Evolutionary conservation across 352 stramenopile genomes (phyloP).

Genomic region (Globisporangium lucens): DNA sequence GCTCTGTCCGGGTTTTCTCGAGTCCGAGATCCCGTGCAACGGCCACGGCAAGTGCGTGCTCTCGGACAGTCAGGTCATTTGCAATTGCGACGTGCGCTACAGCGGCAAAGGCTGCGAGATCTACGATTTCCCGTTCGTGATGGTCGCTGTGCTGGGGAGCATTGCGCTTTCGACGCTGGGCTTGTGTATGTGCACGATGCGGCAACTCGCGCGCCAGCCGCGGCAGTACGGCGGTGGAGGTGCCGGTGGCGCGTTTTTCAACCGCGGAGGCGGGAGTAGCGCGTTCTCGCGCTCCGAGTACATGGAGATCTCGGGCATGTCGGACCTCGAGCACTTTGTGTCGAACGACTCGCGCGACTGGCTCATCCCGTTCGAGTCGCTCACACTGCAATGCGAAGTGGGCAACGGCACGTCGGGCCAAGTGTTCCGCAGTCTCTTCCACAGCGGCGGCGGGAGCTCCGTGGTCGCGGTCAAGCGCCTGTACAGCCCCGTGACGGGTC

Average conservation of each 20-base stretch:
- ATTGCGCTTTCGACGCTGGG: constrained; percentile 80
- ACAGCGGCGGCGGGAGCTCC: constrained; percentile 77
- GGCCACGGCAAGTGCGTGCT: constrained; percentile 71
- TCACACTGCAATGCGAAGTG: constrained; percentile 83
- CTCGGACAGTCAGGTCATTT: constrained; percentile 46
- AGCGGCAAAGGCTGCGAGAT: constrained; percentile 69
- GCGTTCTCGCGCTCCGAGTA: constrained; percentile 78
- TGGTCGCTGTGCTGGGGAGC: constrained; percentile 73
- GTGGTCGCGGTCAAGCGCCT: constrained; percentile 87
- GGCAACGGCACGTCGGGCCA: constrained; percentile 87
- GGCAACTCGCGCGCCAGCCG: constrained; percentile 64
- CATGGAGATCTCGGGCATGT: constrained; percentile 84
- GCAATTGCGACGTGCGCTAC: constrained; percentile 73
- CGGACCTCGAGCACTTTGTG: constrained; percentile 85
- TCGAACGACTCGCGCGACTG: constrained; percentile 85
- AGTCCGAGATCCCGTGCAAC: constrained; percentile 69
- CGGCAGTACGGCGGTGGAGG: constrained; percentile 21
- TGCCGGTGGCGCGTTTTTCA: constrained; percentile 23
- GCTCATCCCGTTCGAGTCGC: constrained; percentile 88
- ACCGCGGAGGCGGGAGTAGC: constrained; percentile 35
- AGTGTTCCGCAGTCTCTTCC: constrained; percentile 85
- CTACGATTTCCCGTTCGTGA: constrained; percentile 84
- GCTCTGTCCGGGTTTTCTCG: constrained; percentile 68
- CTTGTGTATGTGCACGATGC: constrained; percentile 88
- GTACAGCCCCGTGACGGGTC: constrained; percentile 82